phyloP scores from a whole-genome alignment of 768 basidiomycete species.

The Stropharia rugosoannulata region DNA sequence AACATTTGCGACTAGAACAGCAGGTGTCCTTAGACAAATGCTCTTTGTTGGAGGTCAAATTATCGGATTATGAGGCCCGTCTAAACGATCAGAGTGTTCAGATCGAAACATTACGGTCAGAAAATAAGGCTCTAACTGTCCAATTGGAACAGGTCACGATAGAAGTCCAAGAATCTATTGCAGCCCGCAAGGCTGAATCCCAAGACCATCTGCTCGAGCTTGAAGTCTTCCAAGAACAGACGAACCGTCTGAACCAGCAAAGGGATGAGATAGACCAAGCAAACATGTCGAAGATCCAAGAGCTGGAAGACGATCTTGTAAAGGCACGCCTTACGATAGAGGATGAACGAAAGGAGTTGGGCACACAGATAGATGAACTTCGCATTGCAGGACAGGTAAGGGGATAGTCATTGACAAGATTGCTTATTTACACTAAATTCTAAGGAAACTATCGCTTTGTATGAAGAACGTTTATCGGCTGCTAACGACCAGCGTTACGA shows the following conservation, averaged over 20 bases:
- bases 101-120: slow-evolving; percentile 10
- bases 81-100: slow-evolving; percentile 9
- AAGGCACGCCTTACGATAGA: slow-evolving; percentile 31
- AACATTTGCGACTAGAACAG: slow-evolving; percentile 43
- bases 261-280: slow-evolving; percentile 48
- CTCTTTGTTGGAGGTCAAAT: slow-evolving; percentile 10
- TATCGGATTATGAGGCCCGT: slow-evolving; percentile 10
- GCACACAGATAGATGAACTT: slow-evolving; percentile 77
- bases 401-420: neutral
- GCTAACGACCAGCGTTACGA: slow-evolving; percentile 77
- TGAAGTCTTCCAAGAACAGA: slow-evolving; percentile 48
- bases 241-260: slow-evolving; percentile 48
- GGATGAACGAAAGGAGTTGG: slow-evolving; percentile 66
- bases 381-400: slow-evolving; percentile 85
- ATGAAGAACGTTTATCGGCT: slow-evolving; percentile 82
- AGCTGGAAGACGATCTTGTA: slow-evolving; percentile 42
- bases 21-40: slow-evolving; percentile 33
- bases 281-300: slow-evolving; percentile 60
- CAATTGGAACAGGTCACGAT: slow-evolving; percentile 12
- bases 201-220: slow-evolving; percentile 40
- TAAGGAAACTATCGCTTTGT: slow-evolving; percentile 94
- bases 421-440: neutral
- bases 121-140: slow-evolving; percentile 13
- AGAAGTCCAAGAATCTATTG: slow-evolving; percentile 8
- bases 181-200: slow-evolving; percentile 9